Evolutionary conservation across 805 yeast species (phyloP).

Genomic region (Jamesozyma rosinii): DNA sequence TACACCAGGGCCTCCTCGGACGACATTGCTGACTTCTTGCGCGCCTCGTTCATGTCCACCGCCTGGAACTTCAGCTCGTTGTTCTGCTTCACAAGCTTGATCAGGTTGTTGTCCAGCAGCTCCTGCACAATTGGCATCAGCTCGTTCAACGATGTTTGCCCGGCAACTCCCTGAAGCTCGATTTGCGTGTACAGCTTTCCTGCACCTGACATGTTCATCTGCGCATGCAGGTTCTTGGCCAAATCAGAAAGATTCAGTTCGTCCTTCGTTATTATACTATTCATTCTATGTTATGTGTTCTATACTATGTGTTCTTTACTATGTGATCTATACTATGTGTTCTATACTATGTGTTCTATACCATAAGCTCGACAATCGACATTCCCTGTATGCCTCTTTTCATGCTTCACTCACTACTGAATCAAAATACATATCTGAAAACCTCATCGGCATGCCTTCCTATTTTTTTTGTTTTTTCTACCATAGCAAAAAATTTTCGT

Average conservation of each 20-base stretch:
- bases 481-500: too few relatives aligned
- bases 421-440: too few relatives aligned
- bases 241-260: slow-evolving; percentile 26
- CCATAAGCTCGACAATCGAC: too few relatives aligned
- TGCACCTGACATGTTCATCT: slow-evolving; percentile 46
- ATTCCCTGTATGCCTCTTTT: too few relatives aligned
- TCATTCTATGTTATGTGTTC: too few relatives aligned
- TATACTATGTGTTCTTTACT: too few relatives aligned
- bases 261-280: not conserved
- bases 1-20: slow-evolving; percentile 87
- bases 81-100: slow-evolving; percentile 60
- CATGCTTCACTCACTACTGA: too few relatives aligned
- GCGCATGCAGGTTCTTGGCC: slow-evolving; percentile 51
- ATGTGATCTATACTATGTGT: too few relatives aligned
- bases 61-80: slow-evolving; percentile 68
- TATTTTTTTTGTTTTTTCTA: too few relatives aligned
- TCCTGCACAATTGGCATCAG: slow-evolving; percentile 44
- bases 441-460: too few relatives aligned
- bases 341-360: too few relatives aligned
- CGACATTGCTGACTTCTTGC: slow-evolving; percentile 64
- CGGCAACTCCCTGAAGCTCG: slow-evolving; percentile 49
- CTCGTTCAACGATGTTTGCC: slow-evolving; percentile 35
- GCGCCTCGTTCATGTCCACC: slow-evolving; percentile 63
- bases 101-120: slow-evolving; percentile 46
- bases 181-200: slow-evolving; percentile 53